These are phyloP conservation scores for Linum lewisii DNA, from an alignment of 345 rosid species.

Conservation along the genomic window DNA sequence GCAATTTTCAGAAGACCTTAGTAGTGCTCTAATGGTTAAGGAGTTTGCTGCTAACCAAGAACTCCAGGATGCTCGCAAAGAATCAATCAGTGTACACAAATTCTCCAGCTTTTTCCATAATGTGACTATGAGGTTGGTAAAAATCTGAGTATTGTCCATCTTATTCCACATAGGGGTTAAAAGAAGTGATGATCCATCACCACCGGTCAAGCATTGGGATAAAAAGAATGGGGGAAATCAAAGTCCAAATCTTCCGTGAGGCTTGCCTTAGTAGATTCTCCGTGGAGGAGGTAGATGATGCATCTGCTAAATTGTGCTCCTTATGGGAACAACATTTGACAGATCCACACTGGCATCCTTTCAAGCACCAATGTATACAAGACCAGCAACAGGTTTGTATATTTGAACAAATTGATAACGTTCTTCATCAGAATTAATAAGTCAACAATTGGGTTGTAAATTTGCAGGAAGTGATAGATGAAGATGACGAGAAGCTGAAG, in stretches of 20 bases:
- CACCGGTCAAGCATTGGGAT: background rate
- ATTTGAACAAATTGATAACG: too few species aligned
- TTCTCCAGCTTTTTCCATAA: background rate
- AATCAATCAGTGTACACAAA: slow-evolving; percentile 4
- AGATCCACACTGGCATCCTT: slow-evolving; percentile 12
- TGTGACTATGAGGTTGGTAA: too few species aligned
- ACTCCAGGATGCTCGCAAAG: slow-evolving; percentile 15
- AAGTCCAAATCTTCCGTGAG: background rate
- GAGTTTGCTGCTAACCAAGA: slow-evolving; percentile 11
- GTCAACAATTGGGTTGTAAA: background rate
- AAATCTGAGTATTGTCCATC: too few species aligned
- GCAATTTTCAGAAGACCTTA: slow-evolving; percentile 4
- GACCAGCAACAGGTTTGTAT: too few species aligned
- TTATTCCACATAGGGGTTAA: slow-evolving; percentile 4
- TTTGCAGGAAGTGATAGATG: slow-evolving; percentile 12
- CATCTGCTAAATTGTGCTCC: slow-evolving; percentile 5
- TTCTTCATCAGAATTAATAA: too few species aligned
- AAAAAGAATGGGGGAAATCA: slow-evolving; percentile 20
- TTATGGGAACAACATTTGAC: slow-evolving; percentile 8
- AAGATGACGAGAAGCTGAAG: slow-evolving; percentile 9
- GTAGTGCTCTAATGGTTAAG: slow-evolving; percentile 6
- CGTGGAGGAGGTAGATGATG: background rate
- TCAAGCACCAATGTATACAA: background rate
- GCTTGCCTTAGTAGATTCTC: background rate
- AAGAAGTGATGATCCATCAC: background rate